Percentiles rank a stretch among this genome's conserved stretches.
phyloP scores from a whole-genome alignment of 1,139 yeast genomes.

The Lodderomyces oxycetoniae region DNA sequence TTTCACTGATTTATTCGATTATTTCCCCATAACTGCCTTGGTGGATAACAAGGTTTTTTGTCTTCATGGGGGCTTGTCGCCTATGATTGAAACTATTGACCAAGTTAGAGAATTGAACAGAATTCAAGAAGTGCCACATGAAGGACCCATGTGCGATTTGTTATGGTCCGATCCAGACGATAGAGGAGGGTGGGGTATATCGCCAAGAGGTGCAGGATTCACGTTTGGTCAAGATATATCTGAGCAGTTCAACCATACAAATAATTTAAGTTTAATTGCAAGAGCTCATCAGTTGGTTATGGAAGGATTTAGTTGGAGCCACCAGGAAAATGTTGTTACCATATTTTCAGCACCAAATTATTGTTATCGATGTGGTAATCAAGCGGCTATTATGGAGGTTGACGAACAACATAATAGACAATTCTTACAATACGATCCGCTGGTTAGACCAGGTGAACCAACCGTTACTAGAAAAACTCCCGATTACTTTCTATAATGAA shows the following conservation, averaged over 20 bases:
- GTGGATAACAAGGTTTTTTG: conserved; percentile 89
- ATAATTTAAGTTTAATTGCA: conserved; percentile 82
- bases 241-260: conserved; percentile 76
- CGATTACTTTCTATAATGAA: conserved; percentile 70
- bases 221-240: conserved; percentile 50
- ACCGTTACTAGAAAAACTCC: conserved; percentile 93
- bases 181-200: conserved; percentile 93
- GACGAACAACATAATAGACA: conserved; percentile 89
- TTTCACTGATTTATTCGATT: conserved; percentile 78
- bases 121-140: conserved; percentile 96
- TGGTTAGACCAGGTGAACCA: conserved; percentile 94
- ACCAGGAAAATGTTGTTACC: conserved; percentile 86
- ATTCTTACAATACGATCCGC: conserved; percentile 89
- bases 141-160: conserved; percentile 97
- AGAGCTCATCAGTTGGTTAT: conserved; percentile 97
- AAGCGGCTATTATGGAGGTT: conserved; percentile 98
- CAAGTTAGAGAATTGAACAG: conserved; percentile 84
- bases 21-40: conserved; percentile 87
- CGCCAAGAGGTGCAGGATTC: conserved; percentile 98
- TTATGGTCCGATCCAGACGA: conserved; percentile 98
- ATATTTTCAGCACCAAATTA: conserved; percentile 98
- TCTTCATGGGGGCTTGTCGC: conserved; percentile 95
- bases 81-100: conserved; percentile 84
- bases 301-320: conserved; percentile 88
- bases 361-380: conserved; percentile 97